Percentiles rank a stretch among this genome's conserved stretches.
Conservation (phyloP, 163 green algal genomes). For the Scenedesmus sp. region DNA sequence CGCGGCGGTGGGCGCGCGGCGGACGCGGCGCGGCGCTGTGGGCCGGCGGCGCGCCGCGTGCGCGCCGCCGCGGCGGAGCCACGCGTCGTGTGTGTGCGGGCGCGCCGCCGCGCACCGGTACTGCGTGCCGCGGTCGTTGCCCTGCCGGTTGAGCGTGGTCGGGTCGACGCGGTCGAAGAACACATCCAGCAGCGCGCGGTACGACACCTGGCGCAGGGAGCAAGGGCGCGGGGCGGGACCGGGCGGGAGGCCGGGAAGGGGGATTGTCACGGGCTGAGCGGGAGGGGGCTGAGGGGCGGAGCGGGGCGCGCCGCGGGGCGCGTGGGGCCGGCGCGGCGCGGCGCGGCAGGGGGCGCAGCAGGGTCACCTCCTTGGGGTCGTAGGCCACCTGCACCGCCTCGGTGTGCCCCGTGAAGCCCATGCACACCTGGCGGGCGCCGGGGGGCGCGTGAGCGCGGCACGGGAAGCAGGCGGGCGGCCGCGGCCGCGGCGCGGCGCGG, state of each 20-base stretch:
- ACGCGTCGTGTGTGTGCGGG: slow-evolving; percentile 9
- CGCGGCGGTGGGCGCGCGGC: neutral
- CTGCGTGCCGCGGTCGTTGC: slow-evolving; percentile 78
- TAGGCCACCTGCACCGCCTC: slow-evolving; percentile 83
- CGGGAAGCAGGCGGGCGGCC: neutral
- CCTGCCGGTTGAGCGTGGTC: slow-evolving; percentile 83
- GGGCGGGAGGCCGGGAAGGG: too few species aligned
- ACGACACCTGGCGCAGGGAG: slow-evolving; percentile 64
- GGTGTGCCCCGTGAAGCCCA: slow-evolving; percentile 78
- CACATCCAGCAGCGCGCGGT: slow-evolving; percentile 74
- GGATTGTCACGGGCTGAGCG: too few species aligned
- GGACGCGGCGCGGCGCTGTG: too few species aligned
- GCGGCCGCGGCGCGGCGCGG: too few species aligned
- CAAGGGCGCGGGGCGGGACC: too few species aligned
- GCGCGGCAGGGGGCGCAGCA: neutral
- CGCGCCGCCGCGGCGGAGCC: too few species aligned
- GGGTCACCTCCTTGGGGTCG: slow-evolving; percentile 65
- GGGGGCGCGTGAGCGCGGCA: neutral
- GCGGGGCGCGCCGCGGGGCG: too few species aligned
- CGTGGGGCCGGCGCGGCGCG: neutral
- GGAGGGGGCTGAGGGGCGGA: neutral
- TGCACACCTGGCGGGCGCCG: slow-evolving; percentile 57
- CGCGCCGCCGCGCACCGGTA: slow-evolving; percentile 61
- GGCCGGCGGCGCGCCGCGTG: neutral
- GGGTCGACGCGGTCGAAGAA: slow-evolving; percentile 79